These are phyloP conservation scores for Zygosaccharomyces gambellarensis DNA, from an alignment of 805 yeast genomes.

Conservation along the genomic window DNA sequence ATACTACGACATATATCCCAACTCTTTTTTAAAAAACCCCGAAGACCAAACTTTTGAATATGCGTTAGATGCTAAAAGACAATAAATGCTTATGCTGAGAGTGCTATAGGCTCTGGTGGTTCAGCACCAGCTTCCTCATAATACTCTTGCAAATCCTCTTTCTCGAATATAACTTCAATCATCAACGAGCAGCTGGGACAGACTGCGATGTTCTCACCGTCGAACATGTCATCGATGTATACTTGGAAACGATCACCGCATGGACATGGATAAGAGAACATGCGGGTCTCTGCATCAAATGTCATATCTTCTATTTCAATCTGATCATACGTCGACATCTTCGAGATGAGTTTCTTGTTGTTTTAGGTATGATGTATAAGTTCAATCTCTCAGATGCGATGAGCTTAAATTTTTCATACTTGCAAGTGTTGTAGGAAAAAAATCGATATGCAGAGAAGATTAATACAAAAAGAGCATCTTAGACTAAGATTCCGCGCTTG, in stretches of 20 bases:
- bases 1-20: background rate
- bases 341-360: constrained; percentile 1
- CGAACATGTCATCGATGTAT: constrained; percentile 73
- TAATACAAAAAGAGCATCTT: background rate
- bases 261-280: constrained; percentile 94
- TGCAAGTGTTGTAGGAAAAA: background rate
- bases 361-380: background rate
- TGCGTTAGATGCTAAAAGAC: background rate
- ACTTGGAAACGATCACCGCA: constrained; percentile 96
- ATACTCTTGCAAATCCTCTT: constrained; percentile 43
- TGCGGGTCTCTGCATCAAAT: constrained; percentile 73
- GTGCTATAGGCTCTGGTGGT: constrained; percentile 30
- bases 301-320: constrained; percentile 96
- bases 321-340: constrained; percentile 77
- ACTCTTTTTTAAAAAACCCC: background rate
- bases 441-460: background rate
- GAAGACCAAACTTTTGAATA: background rate
- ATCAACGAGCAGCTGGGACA: constrained; percentile 94
- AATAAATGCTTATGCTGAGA: constrained; percentile 10
- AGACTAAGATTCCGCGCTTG: background rate
- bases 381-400: constrained; percentile 1
- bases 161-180: constrained; percentile 87
- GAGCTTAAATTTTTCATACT: constrained; percentile 5
- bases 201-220: constrained; percentile 91
- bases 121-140: constrained; percentile 36